phyloP scores from a whole-genome alignment of 129 eudicot species.

The Artemisia tridentata region DNA sequence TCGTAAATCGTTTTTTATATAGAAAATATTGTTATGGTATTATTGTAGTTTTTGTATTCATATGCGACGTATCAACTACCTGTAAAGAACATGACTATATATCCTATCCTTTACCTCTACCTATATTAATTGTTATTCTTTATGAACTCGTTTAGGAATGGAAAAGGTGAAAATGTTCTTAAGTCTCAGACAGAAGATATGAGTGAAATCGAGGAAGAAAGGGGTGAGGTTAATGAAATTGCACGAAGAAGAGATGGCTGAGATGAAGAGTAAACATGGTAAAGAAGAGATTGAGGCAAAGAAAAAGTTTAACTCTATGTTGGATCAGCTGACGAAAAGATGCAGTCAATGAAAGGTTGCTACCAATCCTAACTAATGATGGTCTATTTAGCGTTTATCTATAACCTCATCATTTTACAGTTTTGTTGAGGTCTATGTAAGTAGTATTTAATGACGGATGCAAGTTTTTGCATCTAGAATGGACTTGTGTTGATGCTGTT shows the following conservation, averaged over 20 bases:
- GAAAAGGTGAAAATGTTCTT: constrained; percentile 29
- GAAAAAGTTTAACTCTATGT: constrained; percentile 45
- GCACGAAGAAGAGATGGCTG: constrained; percentile 42
- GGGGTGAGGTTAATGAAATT: constrained; percentile 22
- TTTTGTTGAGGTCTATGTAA: constrained; percentile 15
- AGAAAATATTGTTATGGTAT: no score
- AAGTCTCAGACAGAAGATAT: constrained; percentile 46
- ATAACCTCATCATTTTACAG: neutral
- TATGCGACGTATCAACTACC: no score
- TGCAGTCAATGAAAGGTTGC: constrained; percentile 35
- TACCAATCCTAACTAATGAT: constrained; percentile 6
- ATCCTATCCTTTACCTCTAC: neutral
- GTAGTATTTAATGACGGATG: neutral
- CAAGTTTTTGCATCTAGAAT: neutral
- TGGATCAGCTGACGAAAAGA: constrained; percentile 45
- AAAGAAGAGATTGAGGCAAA: constrained; percentile 43
- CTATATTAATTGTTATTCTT: neutral
- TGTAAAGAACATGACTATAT: neutral
- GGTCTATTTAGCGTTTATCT: neutral
- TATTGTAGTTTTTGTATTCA: no score
- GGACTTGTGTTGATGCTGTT: constrained; percentile 6
- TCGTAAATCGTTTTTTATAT: no score
- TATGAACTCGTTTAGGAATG: constrained; percentile 37
- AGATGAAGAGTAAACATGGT: constrained; percentile 43
- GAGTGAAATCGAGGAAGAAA: constrained; percentile 40